Base-by-base conservation (phyloP, 305 asterid species). In the Nicotiana rustica region DNA sequence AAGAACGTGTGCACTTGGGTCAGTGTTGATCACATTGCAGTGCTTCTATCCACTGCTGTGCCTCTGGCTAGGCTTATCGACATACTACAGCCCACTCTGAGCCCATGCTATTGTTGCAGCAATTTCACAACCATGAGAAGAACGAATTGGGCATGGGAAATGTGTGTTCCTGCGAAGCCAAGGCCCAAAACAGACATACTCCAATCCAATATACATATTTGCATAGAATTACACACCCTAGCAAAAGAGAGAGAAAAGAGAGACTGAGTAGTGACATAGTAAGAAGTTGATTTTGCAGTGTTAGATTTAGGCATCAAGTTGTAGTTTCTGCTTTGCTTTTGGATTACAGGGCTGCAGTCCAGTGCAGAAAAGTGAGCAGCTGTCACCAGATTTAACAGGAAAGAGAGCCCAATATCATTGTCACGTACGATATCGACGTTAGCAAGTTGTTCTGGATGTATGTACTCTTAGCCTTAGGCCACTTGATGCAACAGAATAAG, bases 161-260 rank as follows among this genome's bases (percentile, higher is more conserved):
- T 59, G 64, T 57, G 59, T 12, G 64, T 59, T 35, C 36, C 10
- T n/a, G 33, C 18, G 38, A 36, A n/a, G 31, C 9, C 33, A 18
- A 10, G 78, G 59, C 52, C 78, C 78, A 70, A 70, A 41, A 19
- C 35, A 69, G 19, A 69, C 31, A 69, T 19, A 21, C 59, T 41
- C 12, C 59, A 70, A 57, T 17, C 77, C 77, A 69, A 38, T 4
- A 38, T 4, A 10, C 33, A 38, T 69, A 36, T 18, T 17, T 69
- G 77, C 10, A 38, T 9, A 38, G 66, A 10, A 57, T 57, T 1
- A n/a, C 65, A 59, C 65, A 6, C 8, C 6, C 12, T 9, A n/a
- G 55, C 19, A 36, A 38, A 18, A 10, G 15, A 67, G 49, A 9
- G 17, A 38, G 1, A 38, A 36, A 5, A 5, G 7, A 5, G 41